A percentile compares a stretch with the other conserved stretches of the same genome.
These are phyloP conservation scores for Hymenoscyphus linearis DNA, from an alignment of 2,329 filamentous ascomycete species.

Conservation along the genomic window DNA sequence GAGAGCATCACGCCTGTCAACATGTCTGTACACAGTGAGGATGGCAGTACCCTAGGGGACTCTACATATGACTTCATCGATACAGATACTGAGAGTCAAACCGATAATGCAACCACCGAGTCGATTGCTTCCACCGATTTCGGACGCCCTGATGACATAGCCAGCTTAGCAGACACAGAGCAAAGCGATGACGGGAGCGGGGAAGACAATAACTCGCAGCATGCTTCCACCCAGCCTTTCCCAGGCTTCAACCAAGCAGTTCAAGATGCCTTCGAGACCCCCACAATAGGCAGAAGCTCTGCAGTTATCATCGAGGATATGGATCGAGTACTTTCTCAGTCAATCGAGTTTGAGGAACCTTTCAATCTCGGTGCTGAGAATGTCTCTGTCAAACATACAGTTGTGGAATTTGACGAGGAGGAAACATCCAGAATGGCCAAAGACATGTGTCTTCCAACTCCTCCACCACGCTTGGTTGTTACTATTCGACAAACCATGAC, in stretches of 20 bases:
- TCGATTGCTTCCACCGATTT: conserved; percentile 33
- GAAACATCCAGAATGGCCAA: conserved; percentile 35
- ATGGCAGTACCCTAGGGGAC: conserved; percentile 29
- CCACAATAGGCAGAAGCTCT: conserved; percentile 30
- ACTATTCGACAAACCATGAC: conserved; percentile 47
- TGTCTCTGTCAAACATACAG: conserved; percentile 43
- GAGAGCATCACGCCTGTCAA: conserved; percentile 21
- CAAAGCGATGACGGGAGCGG: conserved; percentile 31
- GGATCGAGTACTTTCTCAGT: conserved; percentile 28
- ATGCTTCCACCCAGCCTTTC: conserved; percentile 19
- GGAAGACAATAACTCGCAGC: conserved; percentile 22
- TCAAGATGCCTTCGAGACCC: conserved; percentile 28
- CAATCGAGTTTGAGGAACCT: conserved; percentile 44
- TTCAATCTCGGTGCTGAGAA: conserved; percentile 34
- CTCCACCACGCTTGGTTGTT: conserved; percentile 36
- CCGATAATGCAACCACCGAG: conserved; percentile 30
- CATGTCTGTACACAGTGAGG: conserved; percentile 30
- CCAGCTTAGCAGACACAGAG: conserved; percentile 33
- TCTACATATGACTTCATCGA: conserved; percentile 34
- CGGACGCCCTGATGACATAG: conserved; percentile 31
- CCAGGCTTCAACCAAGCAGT: conserved; percentile 23
- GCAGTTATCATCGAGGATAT: conserved; percentile 26
- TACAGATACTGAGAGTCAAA: conserved; percentile 32
- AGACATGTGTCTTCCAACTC: conserved; percentile 31
- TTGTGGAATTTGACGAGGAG: conserved; percentile 39